These are phyloP conservation scores for sorghum (Sorghum bicolor) DNA, from an alignment of 176 grass and related monocot genomes.

Conservation along the genomic window Sorghum_bicolor_NCBIv3 NC_012872.2:55388501-55389000, in stretches of 20 bases:
- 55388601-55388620: not conserved
- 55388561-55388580: constrained; percentile 50
- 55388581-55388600: not conserved
- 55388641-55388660: constrained; percentile 19
- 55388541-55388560: constrained; percentile 46
- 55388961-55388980: no score
- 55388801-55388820: not conserved
- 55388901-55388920: no score
- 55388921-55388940: no score
- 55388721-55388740: not conserved
- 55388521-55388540: constrained; percentile 11
- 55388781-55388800: not conserved
- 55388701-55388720: not conserved
- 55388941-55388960: no score
- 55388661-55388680: not conserved
- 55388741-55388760: not conserved
- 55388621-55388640: not conserved
- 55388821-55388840: constrained; percentile 10
- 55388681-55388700: not conserved
- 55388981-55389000: no score
- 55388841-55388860: not conserved
- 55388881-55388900: constrained; percentile 10
- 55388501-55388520: not conserved
- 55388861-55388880: not conserved
- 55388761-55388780: not conserved